Percentiles rank a stretch among this genome's conserved stretches.
These are phyloP conservation scores for Leccinum rimulosum DNA, from an alignment of 768 basidiomycete genomes.

Conservation along the genomic window DNA sequence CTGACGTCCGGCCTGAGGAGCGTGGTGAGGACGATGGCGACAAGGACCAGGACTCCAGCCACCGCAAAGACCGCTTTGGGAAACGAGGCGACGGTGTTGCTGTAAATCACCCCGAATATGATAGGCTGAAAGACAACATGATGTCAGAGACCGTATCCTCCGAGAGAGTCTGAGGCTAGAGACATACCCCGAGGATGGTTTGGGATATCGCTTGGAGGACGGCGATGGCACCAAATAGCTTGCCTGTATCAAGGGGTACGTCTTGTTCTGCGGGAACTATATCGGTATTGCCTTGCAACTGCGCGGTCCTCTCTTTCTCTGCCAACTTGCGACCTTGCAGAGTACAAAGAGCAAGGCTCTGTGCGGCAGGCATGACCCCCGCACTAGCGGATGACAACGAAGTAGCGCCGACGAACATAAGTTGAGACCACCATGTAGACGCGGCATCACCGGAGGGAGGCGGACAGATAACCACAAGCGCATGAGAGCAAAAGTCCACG, in stretches of 20 bases:
- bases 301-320: conserved; percentile 37
- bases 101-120: conserved; percentile 66
- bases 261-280: conserved; percentile 13
- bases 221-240: conserved; percentile 54
- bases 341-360: conserved; percentile 75
- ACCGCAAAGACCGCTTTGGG: conserved; percentile 68
- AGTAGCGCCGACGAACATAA: conserved; percentile 56
- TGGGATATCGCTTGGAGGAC: conserved; percentile 51
- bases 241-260: conserved; percentile 44
- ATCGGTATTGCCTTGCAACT: conserved; percentile 4
- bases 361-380: conserved; percentile 64
- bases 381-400: conserved; percentile 63
- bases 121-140: conserved; percentile 50
- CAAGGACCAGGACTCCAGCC: conserved; percentile 53
- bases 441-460: conserved; percentile 36
- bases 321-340: conserved; percentile 34
- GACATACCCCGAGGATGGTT: conserved; percentile 50
- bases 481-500: conserved; percentile 65
- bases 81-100: conserved; percentile 56
- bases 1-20: conserved; percentile 38
- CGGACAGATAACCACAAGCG: conserved; percentile 53
- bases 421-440: conserved; percentile 31
- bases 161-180: neutral
- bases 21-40: conserved; percentile 46
- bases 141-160: conserved; percentile 12